Evolutionary conservation across 2,329 filamentous ascomycete species (phyloP), one percentile per base, ranked within the genome.

Genomic region (Penicillium concentricum): DNA sequence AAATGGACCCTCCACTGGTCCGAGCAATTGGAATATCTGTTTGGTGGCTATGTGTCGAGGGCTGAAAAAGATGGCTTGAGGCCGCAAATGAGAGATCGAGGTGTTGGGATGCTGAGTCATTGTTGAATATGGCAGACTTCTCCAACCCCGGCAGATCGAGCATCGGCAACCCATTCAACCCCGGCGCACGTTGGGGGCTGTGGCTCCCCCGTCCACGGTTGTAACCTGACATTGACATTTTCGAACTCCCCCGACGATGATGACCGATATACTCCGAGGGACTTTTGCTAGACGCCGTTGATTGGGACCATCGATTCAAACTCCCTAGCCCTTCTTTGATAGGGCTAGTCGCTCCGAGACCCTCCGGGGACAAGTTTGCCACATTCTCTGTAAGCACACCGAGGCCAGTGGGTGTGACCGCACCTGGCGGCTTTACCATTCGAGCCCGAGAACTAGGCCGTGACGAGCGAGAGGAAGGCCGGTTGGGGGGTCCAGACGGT

Each of bases 241-340:
- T 66, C 46, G 66, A 67, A 39, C 52, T 64, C 41, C 63, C 64
- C 35, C 62, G 66, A 22, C 58, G 61, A 58, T 72, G 65, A 44
- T 72, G 65, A 38, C 58, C 58, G 9, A 50, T 51, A 39, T 65
- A 60, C 6, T 67, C 61, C 2, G 68, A 66, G 10, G 67, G 67
- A 42, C 61, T 60, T 45, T 73, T 75, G 69, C 79, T 82, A 45
- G 80, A 82, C 30, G 76, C 70, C 24, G 82, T 84, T 18, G 81
- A 83, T 61, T 84, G 82, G 35, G 83, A 84, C 82, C 82, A 84
- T 61, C 82, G 80, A 66, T 84, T 82, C 51, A 84, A 72, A 57
- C 79, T 82, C 38, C 74, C 76, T 49, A 81, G 63, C 30, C 78
- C 79, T 63, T 81, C 79, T 54, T 71, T 68, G 48, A 78, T 72